phyloP scores from a whole-genome alignment of 2,329 filamentous ascomycete species.

The Rosellinia necatrix region DNA sequence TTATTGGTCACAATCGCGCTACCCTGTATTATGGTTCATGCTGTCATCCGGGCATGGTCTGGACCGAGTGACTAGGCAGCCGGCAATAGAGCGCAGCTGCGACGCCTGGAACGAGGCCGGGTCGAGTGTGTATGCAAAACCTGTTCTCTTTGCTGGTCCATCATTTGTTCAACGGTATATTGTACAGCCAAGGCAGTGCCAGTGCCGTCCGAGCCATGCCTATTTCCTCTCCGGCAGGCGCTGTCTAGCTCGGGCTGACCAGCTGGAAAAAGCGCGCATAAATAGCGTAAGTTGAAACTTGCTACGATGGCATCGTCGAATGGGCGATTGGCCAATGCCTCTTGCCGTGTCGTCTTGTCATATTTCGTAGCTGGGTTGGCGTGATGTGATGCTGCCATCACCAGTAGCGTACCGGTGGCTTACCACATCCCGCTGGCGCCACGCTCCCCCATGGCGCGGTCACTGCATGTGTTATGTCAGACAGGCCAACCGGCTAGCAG shows the following conservation, averaged over 20 bases:
- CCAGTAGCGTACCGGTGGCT: background rate
- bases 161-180: too few species aligned
- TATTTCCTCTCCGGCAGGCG: background rate
- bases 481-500: too few species aligned
- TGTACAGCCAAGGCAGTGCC: background rate
- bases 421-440: background rate
- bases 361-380: background rate
- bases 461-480: too few species aligned
- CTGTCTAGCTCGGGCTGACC: background rate
- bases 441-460: conserved; percentile 1
- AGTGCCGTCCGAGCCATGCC: background rate
- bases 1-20: conserved; percentile 1
- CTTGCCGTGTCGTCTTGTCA: background rate
- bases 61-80: background rate
- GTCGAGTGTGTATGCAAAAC: too few species aligned
- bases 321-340: background rate
- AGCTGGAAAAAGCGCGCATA: too few species aligned
- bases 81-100: too few species aligned
- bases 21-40: background rate
- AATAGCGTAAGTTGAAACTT: background rate
- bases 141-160: too few species aligned
- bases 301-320: background rate
- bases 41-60: background rate
- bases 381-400: background rate
- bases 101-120: too few species aligned